Evolutionary conservation across 2,329 filamentous ascomycete genomes (phyloP).

Genomic region (Trichoderma endophyticum): DNA sequence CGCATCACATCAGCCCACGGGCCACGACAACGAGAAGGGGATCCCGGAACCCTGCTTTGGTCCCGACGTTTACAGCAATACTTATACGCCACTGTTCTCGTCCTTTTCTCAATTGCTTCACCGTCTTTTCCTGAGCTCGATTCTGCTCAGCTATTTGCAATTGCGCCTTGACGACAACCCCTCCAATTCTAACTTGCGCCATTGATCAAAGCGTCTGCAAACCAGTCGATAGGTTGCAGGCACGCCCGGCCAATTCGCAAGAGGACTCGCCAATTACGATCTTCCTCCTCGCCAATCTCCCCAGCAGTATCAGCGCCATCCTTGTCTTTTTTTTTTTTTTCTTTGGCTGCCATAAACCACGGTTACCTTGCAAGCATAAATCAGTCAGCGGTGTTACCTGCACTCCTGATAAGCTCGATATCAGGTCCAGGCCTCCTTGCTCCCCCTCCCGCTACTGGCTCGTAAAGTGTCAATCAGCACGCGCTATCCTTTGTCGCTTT

Average conservation of each 20-base stretch:
- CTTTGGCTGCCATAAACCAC: neutral
- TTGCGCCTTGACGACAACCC: neutral
- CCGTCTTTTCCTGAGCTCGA: neutral
- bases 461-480: neutral
- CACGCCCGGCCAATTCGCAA: conserved; percentile 1
- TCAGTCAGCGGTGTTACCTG: neutral
- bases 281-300: conserved; percentile 11
- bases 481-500: neutral
- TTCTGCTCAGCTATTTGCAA: neutral
- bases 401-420: conserved; percentile 5
- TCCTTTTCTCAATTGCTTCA: neutral
- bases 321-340: neutral
- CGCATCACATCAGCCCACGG: conserved; percentile 12
- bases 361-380: neutral
- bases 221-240: neutral
- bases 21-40: neutral
- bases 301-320: neutral
- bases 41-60: neutral
- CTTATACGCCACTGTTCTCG: neutral
- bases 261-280: conserved; percentile 3
- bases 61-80: neutral
- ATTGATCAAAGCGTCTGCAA: neutral
- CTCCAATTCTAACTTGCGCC: neutral
- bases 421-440: conserved; percentile 4
- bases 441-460: neutral